Evolutionary conservation across 2,329 filamentous ascomycete genomes (phyloP).

Genomic region (Colletotrichum viniferum): DNA sequence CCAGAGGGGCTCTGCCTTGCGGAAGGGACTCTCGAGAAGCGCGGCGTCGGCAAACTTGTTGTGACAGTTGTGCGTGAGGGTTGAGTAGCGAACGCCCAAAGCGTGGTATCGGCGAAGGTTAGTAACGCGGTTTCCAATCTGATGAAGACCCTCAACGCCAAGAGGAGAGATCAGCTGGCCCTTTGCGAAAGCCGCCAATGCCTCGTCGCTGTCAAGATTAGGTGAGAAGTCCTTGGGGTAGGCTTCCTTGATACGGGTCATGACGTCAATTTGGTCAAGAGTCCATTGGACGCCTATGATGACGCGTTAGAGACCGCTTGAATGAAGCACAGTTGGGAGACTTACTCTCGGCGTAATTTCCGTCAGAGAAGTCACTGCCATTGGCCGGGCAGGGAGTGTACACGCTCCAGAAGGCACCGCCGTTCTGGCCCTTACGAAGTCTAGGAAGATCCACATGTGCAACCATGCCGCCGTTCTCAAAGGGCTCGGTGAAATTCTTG

Average conservation of each 20-base stretch:
- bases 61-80: constrained; percentile 92
- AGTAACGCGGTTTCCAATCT: constrained; percentile 84
- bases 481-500: constrained; percentile 73
- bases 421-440: constrained; percentile 71
- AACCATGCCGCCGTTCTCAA: constrained; percentile 70
- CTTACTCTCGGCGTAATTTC: constrained; percentile 71
- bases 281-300: constrained; percentile 66
- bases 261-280: constrained; percentile 76
- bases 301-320: background rate
- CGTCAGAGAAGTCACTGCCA: constrained; percentile 74
- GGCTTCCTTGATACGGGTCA: constrained; percentile 63
- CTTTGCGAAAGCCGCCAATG: constrained; percentile 62
- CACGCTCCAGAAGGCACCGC: constrained; percentile 94
- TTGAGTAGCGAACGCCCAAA: constrained; percentile 85
- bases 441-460: constrained; percentile 82
- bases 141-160: constrained; percentile 87
- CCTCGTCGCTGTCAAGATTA: constrained; percentile 62
- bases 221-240: constrained; percentile 76
- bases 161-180: constrained; percentile 77
- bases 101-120: constrained; percentile 77
- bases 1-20: constrained; percentile 64
- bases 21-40: constrained; percentile 58
- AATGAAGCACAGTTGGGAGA: background rate
- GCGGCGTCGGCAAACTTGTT: constrained; percentile 90
- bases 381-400: constrained; percentile 78